Evolutionary conservation across 2,329 filamentous ascomycete species (phyloP).

Genomic region (Trichocomaceae sp.): DNA sequence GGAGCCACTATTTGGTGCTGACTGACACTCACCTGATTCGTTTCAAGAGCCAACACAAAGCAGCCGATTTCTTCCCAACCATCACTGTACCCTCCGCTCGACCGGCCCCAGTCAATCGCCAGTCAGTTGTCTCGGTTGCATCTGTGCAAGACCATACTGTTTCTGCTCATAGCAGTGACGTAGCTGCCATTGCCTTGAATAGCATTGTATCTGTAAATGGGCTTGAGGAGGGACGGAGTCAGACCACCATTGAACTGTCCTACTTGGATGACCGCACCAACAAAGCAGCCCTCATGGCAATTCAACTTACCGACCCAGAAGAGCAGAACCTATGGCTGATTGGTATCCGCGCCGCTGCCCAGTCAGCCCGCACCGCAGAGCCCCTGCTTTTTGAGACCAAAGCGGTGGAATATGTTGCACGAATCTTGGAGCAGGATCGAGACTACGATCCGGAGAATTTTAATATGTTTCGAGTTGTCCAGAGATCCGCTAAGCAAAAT

Average conservation of each 20-base stretch:
- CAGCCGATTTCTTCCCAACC: constrained; percentile 55
- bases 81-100: constrained; percentile 39
- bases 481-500: constrained; percentile 53
- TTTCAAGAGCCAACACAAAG: constrained; percentile 62
- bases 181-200: constrained; percentile 52
- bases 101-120: constrained; percentile 44
- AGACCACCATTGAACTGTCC: constrained; percentile 61
- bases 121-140: constrained; percentile 53
- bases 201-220: constrained; percentile 63
- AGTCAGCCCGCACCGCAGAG: constrained; percentile 48
- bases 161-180: constrained; percentile 49
- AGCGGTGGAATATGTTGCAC: constrained; percentile 56
- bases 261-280: constrained; percentile 60
- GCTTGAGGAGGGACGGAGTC: constrained; percentile 60
- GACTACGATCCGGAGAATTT: constrained; percentile 64
- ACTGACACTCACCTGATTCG: constrained; percentile 62
- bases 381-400: constrained; percentile 50
- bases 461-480: constrained; percentile 62
- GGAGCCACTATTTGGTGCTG: constrained; percentile 64
- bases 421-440: constrained; percentile 57
- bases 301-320: constrained; percentile 58
- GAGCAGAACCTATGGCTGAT: constrained; percentile 61
- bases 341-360: constrained; percentile 54
- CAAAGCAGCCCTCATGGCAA: constrained; percentile 55
- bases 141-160: constrained; percentile 58